A percentile compares a stretch with the other conserved stretches of the same genome.
These are phyloP conservation scores for Phytophthora hybrid DNA, from an alignment of 352 stramenopile species.

Conservation along the genomic window DNA sequence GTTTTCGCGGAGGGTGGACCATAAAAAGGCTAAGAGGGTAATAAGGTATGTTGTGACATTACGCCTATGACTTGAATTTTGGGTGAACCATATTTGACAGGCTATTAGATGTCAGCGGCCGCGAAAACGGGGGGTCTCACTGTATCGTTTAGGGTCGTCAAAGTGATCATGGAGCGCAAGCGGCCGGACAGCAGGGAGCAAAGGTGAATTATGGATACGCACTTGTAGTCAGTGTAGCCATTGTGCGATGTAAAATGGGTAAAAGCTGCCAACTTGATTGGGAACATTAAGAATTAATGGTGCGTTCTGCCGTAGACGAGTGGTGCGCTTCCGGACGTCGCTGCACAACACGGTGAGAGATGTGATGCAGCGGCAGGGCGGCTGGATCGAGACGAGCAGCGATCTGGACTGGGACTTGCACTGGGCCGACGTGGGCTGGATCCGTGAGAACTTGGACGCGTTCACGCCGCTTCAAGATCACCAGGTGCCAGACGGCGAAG, in stretches of 20 bases:
- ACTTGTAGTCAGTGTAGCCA: too few species aligned
- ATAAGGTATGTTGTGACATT: too few species aligned
- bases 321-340: conserved; percentile 67
- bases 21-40: too few species aligned
- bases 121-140: too few species aligned
- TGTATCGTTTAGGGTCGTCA: neutral
- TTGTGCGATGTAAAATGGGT: neutral
- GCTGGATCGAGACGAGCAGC: conserved; percentile 80
- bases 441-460: conserved; percentile 78
- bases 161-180: conserved; percentile 26
- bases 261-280: neutral
- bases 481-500: conserved; percentile 30
- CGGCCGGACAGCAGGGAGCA: conserved; percentile 32
- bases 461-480: conserved; percentile 72
- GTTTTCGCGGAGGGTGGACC: too few species aligned
- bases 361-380: conserved; percentile 60
- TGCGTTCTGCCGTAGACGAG: conserved; percentile 5
- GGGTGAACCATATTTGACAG: too few species aligned
- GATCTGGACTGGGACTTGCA: conserved; percentile 86
- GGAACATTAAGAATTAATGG: neutral
- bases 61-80: too few species aligned
- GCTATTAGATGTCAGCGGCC: too few species aligned
- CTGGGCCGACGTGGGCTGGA: conserved; percentile 87
- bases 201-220: conserved; percentile 11
- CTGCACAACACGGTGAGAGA: conserved; percentile 86